Evolutionary conservation across 306 rosid species (phyloP).

Genomic region (Rosa lucieae): DNA sequence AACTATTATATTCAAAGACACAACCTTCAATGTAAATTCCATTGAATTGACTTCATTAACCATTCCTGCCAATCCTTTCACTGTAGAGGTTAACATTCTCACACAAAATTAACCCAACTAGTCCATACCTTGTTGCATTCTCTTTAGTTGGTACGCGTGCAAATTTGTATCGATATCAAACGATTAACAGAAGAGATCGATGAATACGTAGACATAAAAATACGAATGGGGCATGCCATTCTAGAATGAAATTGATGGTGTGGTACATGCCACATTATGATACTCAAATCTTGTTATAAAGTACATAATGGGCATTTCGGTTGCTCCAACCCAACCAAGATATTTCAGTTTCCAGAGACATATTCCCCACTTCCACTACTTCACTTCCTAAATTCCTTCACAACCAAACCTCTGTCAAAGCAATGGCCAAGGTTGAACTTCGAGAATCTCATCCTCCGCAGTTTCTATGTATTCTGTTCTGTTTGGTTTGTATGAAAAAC

Average conservation of each 20-base stretch:
- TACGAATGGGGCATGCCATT: neutral
- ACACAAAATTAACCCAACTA: no score
- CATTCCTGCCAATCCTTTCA: no score
- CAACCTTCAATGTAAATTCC: no score
- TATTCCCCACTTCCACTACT: neutral
- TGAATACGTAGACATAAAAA: no score
- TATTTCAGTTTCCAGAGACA: neutral
- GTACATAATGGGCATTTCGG: neutral
- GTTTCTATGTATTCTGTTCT: neutral
- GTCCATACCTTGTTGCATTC: no score
- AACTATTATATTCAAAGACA: no score
- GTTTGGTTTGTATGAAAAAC: constrained; percentile 9
- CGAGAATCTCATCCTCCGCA: constrained; percentile 25
- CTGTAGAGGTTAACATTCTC: no score
- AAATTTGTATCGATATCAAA: no score
- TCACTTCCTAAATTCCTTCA: neutral
- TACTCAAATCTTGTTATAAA: neutral
- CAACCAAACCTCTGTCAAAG: neutral
- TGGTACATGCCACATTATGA: neutral
- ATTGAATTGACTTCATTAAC: no score
- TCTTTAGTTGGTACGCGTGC: no score
- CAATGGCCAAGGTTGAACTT: constrained; percentile 54
- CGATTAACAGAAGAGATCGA: no score
- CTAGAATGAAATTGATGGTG: neutral
- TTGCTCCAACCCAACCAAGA: neutral